Conservation (phyloP, 2,329 filamentous ascomycete genomes). For the Cladosporium cucumerinum region DNA sequence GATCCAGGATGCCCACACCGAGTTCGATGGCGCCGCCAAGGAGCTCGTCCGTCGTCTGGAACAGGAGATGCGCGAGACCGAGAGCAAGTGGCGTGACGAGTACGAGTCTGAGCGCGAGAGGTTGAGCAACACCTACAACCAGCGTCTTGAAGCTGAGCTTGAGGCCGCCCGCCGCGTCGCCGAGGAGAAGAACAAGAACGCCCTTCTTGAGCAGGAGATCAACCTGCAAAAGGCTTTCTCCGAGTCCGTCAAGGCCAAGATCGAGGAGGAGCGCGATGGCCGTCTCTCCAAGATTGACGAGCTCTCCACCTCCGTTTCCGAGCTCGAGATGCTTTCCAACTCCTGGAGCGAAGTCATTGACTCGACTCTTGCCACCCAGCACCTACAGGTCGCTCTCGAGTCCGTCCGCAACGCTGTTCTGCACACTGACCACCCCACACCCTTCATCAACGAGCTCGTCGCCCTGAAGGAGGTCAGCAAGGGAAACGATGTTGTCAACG, state of each 20-base stretch:
- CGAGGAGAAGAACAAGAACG: constrained; percentile 78
- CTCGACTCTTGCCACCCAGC: constrained; percentile 86
- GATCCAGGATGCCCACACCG: constrained; percentile 65
- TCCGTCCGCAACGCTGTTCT: constrained; percentile 82
- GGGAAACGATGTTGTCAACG: constrained; percentile 75
- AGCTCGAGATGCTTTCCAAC: constrained; percentile 81
- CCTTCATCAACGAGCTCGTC: constrained; percentile 88
- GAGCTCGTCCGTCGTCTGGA: constrained; percentile 89
- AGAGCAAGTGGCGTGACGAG: constrained; percentile 78
- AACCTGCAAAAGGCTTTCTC: constrained; percentile 82
- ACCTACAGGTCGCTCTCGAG: constrained; percentile 93
- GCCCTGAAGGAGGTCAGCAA: constrained; percentile 88
- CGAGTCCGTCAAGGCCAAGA: constrained; percentile 70
- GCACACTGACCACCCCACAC: constrained; percentile 65
- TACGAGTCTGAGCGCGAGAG: constrained; percentile 84
- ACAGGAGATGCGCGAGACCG: constrained; percentile 74
- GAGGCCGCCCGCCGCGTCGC: constrained; percentile 75
- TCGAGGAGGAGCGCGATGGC: constrained; percentile 83
- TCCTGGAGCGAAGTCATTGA: constrained; percentile 92
- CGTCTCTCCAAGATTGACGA: constrained; percentile 82
- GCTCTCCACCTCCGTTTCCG: constrained; percentile 71
- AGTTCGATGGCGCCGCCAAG: constrained; percentile 83
- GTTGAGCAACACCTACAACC: constrained; percentile 72
- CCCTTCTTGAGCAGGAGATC: constrained; percentile 86
- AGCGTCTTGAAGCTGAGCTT: constrained; percentile 73